Conservation (phyloP, 1,139 yeast genomes). For the Debaryomycetaceae sp. region DNA sequence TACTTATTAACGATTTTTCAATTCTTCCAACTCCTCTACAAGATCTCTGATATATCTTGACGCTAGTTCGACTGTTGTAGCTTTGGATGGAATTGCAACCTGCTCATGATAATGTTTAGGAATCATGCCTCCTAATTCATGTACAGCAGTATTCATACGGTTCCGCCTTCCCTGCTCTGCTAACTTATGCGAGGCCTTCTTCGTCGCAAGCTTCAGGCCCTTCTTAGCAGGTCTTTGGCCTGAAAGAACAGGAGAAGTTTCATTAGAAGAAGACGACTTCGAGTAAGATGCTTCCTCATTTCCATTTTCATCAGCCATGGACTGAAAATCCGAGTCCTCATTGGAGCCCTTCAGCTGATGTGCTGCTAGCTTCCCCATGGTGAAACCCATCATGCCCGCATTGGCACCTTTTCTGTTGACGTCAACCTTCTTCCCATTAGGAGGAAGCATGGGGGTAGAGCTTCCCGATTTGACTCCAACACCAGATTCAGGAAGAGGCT, state of each 20-base stretch:
- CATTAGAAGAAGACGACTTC: constrained; percentile 16
- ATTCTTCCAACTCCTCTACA: constrained; percentile 37
- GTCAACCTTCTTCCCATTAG: constrained; percentile 28
- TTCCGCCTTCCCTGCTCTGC: constrained; percentile 97
- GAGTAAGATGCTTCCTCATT: constrained; percentile 4
- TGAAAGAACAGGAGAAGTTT: constrained; percentile 13
- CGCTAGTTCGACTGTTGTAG: constrained; percentile 92
- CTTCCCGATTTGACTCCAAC: constrained; percentile 15
- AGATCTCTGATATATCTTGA: constrained; percentile 62
- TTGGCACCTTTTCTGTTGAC: constrained; percentile 11
- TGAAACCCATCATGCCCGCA: constrained; percentile 42
- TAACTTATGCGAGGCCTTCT: constrained; percentile 80
- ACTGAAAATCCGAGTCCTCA: constrained; percentile 1
- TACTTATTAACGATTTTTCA: constrained; percentile 5
- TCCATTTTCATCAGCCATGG: background rate
- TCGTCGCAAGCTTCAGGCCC: constrained; percentile 36
- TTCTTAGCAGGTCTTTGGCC: constrained; percentile 5
- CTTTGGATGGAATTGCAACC: constrained; percentile 73
- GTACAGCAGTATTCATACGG: constrained; percentile 83
- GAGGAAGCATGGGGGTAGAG: constrained; percentile 39
- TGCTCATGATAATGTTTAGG: constrained; percentile 62
- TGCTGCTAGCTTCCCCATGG: constrained; percentile 47
- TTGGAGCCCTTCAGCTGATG: constrained; percentile 17
- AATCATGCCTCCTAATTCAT: constrained; percentile 65
- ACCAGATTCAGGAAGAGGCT: constrained; percentile 37